Evolutionary conservation across 352 stramenopile species (phyloP), one percentile per base, ranked within the genome.

Genomic region (Phytophthora colocasiae): DNA sequence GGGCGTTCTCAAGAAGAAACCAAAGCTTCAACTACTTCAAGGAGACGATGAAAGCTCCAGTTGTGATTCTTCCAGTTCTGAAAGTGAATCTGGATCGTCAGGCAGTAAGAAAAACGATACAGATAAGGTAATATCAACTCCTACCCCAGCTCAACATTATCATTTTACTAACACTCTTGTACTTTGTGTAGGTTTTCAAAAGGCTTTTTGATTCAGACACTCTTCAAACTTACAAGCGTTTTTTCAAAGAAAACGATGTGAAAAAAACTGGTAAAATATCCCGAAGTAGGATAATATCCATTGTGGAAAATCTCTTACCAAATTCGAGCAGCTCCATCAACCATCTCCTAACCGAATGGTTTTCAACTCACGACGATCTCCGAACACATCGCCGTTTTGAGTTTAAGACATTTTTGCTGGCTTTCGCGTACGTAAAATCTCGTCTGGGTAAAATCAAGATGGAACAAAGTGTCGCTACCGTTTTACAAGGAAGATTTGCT

Each of bases 401-500:
- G 22, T 90, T 92, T 34, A 64, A 75, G 9, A 90, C 68, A 1
- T 56, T 88, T 7, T 72, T 90, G 60, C 52, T 87, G 6, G 80
- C 81, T 19, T 79, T 90, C 8, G 81, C 79, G 0, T 78, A 83
- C 19, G 71, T 75, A 1, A 85, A 84, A 47, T 57, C 71, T 58
- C 63, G 74, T 32, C 45, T 88, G 6, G 70, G 75, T 8, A 89
- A 88, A 53, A 4, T 69, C 7, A 60, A 64, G 1, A 81, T 92
- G 11, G 72, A 84, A 22, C 78, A 87, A 64, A 83, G 66, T 39
- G 76, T 87, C 0, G 78, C 80, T 1, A 74, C 66, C 0, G 72
- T 69, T 0, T 58, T 90, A n/a, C 74, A 89, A 36, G 80, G 75
- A 0, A 60, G 81, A 5, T 90, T 90, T 39, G 81, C 83, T 5